These are phyloP conservation scores for Leptomonas seymouri DNA, from an alignment of 208 protist genomes.

Conservation along the genomic window DNA sequence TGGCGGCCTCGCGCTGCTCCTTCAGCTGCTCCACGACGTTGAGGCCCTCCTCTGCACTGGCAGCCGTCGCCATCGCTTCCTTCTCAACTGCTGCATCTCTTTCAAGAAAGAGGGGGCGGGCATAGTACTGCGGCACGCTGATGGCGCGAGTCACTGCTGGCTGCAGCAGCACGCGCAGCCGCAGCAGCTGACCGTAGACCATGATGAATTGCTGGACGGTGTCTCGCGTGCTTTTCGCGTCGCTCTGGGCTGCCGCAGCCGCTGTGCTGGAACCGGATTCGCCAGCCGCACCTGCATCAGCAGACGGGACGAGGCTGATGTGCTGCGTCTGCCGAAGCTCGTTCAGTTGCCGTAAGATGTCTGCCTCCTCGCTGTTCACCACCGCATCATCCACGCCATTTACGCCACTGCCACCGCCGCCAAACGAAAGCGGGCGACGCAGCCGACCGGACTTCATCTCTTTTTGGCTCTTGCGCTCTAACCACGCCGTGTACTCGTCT, in stretches of 20 bases:
- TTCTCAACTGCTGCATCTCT: constrained; percentile 22
- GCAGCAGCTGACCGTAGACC: constrained; percentile 75
- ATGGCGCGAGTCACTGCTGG: constrained; percentile 61
- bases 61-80: constrained; percentile 9
- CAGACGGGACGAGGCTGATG: constrained; percentile 19
- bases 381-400: constrained; percentile 17
- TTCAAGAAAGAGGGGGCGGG: constrained; percentile 46
- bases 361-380: constrained; percentile 30
- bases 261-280: background rate
- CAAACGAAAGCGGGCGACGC: constrained; percentile 25
- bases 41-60: constrained; percentile 11
- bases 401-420: too few relatives aligned
- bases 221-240: constrained; percentile 41
- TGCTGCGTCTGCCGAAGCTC: constrained; percentile 36
- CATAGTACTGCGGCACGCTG: constrained; percentile 84
- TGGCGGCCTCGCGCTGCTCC: constrained; percentile 26
- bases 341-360: constrained; percentile 38
- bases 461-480: constrained; percentile 53
- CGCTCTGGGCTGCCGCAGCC: background rate
- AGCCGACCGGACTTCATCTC: constrained; percentile 24
- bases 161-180: constrained; percentile 76
- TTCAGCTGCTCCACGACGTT: constrained; percentile 24
- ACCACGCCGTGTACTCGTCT: constrained; percentile 72
- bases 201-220: constrained; percentile 66
- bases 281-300: background rate